Conservation (phyloP, 208 protist species). For the Wallacemonas collosoma region DNA sequence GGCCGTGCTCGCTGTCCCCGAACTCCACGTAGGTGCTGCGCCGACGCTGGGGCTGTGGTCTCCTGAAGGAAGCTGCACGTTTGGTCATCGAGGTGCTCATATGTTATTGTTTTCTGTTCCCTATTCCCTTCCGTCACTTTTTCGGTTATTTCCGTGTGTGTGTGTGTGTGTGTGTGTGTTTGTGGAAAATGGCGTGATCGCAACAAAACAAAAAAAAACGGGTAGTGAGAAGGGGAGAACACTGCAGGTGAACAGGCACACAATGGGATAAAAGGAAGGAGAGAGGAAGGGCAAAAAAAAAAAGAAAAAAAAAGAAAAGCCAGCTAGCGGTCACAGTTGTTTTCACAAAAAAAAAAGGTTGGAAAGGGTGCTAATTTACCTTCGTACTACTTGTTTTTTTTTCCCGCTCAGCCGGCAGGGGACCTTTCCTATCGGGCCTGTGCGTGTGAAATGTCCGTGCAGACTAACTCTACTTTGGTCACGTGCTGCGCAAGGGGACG, state of each 20-base stretch:
- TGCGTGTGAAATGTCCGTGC: no score
- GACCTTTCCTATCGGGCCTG: no score
- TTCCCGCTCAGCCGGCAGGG: not conserved
- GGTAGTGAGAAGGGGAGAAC: no score
- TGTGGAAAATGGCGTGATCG: not conserved
- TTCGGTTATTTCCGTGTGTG: not conserved
- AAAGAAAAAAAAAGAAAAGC: not conserved
- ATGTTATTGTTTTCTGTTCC: not conserved
- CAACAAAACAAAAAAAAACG: conserved; percentile 19
- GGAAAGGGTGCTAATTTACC: no score
- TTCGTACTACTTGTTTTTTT: not conserved
- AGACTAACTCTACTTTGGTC: no score
- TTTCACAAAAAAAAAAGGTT: conserved; percentile 10
- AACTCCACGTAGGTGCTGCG: conserved; percentile 41
- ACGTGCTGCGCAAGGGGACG: no score
- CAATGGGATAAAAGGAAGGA: not conserved
- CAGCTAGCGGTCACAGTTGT: not conserved
- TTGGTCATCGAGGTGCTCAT: not conserved
- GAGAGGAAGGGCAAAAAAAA: not conserved
- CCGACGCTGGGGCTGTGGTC: conserved; percentile 30
- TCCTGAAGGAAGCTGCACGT: conserved; percentile 25
- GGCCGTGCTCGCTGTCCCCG: conserved; percentile 27
- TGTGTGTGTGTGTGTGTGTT: no score
- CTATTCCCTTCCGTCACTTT: no score
- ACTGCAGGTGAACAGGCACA: no score